phyloP scores from a whole-genome alignment of 1,284 basidiomycete genomes.

The Agaricales sp. region DNA sequence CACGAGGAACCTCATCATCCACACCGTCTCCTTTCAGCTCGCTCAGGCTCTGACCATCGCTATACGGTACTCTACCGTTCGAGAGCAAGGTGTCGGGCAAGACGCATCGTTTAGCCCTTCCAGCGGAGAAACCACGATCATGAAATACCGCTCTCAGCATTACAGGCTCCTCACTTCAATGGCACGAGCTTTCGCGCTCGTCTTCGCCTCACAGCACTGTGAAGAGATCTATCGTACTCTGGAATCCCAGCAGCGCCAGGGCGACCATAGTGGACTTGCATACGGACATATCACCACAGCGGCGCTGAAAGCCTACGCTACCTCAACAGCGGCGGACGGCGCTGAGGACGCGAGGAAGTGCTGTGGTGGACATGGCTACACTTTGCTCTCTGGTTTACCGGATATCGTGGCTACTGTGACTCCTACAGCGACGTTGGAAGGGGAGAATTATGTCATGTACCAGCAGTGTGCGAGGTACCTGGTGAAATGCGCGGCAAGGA shows the following conservation, averaged over 20 bases:
- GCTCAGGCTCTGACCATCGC: slow-evolving; percentile 14
- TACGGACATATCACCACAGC: slow-evolving; percentile 12
- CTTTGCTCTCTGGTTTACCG: slow-evolving; percentile 14
- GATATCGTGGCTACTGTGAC: slow-evolving; percentile 11
- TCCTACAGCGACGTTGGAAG: slow-evolving; percentile 14
- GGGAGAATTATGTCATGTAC: slow-evolving; percentile 18
- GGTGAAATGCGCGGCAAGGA: slow-evolving; percentile 11
- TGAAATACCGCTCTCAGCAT: slow-evolving; percentile 14
- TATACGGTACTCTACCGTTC: slow-evolving; percentile 15
- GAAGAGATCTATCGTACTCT: slow-evolving; percentile 9
- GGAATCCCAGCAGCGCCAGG: slow-evolving; percentile 3
- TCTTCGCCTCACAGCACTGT: slow-evolving; percentile 8
- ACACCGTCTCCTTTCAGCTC: slow-evolving; percentile 12
- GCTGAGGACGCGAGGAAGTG: slow-evolving; percentile 16
- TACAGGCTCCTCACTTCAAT: slow-evolving; percentile 12
- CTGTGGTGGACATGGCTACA: slow-evolving; percentile 16
- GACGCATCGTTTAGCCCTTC: slow-evolving; percentile 2
- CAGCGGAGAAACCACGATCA: slow-evolving; percentile 10
- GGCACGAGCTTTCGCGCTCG: slow-evolving; percentile 12
- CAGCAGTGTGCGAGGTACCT: slow-evolving; percentile 16
- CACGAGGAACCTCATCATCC: slow-evolving; percentile 9
- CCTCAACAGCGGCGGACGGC: slow-evolving; percentile 13
- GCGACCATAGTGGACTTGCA: slow-evolving; percentile 9
- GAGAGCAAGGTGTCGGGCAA: slow-evolving; percentile 14
- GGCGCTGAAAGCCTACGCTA: slow-evolving; percentile 14